These are phyloP conservation scores for Ceratopteris richardii DNA, from an alignment of 75 land plant genomes.

Conservation along the genomic window DNA sequence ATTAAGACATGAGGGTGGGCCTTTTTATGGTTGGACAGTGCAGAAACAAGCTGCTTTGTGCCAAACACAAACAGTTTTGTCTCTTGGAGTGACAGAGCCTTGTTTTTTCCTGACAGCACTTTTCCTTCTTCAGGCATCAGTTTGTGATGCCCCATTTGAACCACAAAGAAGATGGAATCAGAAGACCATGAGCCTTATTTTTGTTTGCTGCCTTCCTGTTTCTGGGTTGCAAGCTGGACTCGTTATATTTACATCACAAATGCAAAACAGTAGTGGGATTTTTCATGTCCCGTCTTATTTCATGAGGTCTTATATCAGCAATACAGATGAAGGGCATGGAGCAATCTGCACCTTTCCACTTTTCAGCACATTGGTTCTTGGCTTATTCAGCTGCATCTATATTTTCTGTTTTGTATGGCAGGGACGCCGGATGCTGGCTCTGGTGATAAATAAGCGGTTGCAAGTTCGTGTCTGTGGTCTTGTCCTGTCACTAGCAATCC, in stretches of 20 bases:
- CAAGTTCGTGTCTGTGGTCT: conserved; percentile 49
- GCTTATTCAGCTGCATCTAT: conserved; percentile 36
- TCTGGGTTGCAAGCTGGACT: neutral
- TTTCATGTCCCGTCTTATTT: neutral
- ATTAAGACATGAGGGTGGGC: too few species aligned
- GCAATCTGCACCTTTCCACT: conserved; percentile 55
- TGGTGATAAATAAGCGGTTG: conserved; percentile 65
- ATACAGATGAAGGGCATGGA: neutral
- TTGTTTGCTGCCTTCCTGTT: neutral
- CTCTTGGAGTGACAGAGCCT: conserved; percentile 50
- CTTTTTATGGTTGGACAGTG: conserved; percentile 12
- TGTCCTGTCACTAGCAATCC: conserved; percentile 26
- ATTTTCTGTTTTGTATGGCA: conserved; percentile 34
- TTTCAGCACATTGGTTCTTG: conserved; percentile 40
- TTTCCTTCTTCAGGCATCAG: conserved; percentile 32
- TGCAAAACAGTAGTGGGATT: neutral
- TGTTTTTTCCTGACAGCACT: conserved; percentile 50
- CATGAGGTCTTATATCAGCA: neutral
- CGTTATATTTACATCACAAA: neutral
- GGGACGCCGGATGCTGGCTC: conserved; percentile 41
- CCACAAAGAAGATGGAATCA: conserved; percentile 12
- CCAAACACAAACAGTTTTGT: conserved; percentile 21
- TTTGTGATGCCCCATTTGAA: conserved; percentile 23
- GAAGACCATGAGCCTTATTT: neutral
- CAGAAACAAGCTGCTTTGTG: too few species aligned